Conservation (phyloP, 768 basidiomycete genomes). For the Saitozyma podzolica region DNA sequence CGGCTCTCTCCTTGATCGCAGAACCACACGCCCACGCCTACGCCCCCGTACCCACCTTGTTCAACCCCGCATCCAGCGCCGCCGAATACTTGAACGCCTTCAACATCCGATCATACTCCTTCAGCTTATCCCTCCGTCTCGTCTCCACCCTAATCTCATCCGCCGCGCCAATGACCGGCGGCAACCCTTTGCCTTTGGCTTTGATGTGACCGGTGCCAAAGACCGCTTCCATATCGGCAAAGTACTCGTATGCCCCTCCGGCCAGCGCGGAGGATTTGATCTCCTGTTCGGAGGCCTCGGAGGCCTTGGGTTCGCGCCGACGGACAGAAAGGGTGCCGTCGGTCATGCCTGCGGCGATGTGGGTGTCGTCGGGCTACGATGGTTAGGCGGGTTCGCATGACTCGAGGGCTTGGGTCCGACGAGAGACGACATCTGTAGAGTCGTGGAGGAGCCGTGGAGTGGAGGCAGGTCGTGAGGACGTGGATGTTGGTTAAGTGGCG, state of each 20-base stretch:
- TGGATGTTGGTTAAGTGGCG: background rate
- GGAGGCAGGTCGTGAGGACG: background rate
- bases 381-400: too few species aligned
- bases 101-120: slow-evolving; percentile 82
- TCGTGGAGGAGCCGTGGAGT: background rate
- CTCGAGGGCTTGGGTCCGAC: too few species aligned
- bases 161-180: slow-evolving; percentile 60
- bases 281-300: slow-evolving; percentile 56
- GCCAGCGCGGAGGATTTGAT: slow-evolving; percentile 56
- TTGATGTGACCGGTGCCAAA: slow-evolving; percentile 60
- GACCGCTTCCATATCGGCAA: slow-evolving; percentile 61
- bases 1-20: background rate
- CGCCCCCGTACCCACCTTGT: slow-evolving; percentile 61
- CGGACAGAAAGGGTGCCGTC: slow-evolving; percentile 98
- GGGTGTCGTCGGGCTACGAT: slow-evolving; percentile 86
- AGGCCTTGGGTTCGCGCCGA: slow-evolving; percentile 73
- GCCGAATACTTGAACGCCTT: slow-evolving; percentile 93
- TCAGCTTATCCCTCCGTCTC: slow-evolving; percentile 67
- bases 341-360: slow-evolving; percentile 94
- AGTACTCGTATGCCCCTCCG: slow-evolving; percentile 67
- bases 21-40: background rate
- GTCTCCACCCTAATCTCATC: slow-evolving; percentile 79
- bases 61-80: slow-evolving; percentile 86
- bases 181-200: slow-evolving; percentile 54
- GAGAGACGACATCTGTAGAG: background rate